Evolutionary conservation across 768 basidiomycete species (phyloP), one percentile per base, ranked within the genome.

Genomic region (Asterophora parasitica): DNA sequence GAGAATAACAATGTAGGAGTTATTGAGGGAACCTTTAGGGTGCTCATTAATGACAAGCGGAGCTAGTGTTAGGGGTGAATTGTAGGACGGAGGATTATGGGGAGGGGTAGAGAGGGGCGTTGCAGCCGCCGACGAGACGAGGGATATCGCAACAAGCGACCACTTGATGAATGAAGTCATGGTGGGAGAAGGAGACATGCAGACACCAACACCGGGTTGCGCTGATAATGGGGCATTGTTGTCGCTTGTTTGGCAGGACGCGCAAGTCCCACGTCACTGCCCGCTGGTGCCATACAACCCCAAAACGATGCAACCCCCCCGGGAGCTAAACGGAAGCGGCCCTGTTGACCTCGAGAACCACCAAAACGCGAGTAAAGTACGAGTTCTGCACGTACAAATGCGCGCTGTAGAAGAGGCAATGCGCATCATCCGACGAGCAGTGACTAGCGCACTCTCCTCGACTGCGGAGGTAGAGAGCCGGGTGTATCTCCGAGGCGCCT

Each of bases 1-100:
- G 54, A 98, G 75, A 63, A 92, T 77, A 64, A 98, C 81, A 53
- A 98, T 92, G 72, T 97, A 98, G n/a, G 90, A 88, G 74, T 94
- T 86, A 71, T 87, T 83, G 63, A 94, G 70, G 48, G 79, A 72
- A 43, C 83, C 82, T 66, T 88, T 82, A 44, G 81, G 77, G 60
- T 86, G 83, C 52, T 79, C 69, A 32, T 69, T 69, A 31, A 71
- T 75, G 46, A 76, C 53, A 42, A 89, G 67, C 26, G 87, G 86
- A 7, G 87, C 88, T 40, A 82, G 63, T 12, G 71, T 55, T 33
- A 85, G 61, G 36, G 77, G 69, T 17, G 75, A 66, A 38, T 73
- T 72, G 33, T 61, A 54, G 12, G 66, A 59, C 19, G 59, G 54
- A 33, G 63, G 38, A 39, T 58, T 55, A 49, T 64, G 59, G 26